phyloP scores from a whole-genome alignment of 1,284 basidiomycete genomes.

The Apiotrichum sp. region DNA sequence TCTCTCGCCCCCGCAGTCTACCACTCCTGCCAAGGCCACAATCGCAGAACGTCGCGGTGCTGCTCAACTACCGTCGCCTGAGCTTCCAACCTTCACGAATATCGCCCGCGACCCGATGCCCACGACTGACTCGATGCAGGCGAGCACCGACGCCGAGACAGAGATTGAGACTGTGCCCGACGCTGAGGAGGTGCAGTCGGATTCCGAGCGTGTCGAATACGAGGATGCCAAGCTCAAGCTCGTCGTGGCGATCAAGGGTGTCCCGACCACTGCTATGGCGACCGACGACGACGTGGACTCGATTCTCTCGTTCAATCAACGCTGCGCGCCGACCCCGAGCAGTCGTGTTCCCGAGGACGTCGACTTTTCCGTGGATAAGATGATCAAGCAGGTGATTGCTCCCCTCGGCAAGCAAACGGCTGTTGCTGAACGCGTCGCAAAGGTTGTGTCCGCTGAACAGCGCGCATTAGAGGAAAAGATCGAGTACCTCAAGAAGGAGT shows the following conservation, averaged over 20 bases:
- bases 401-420: conserved; percentile 16
- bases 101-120: conserved; percentile 9
- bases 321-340: conserved; percentile 19
- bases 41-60: conserved; percentile 32
- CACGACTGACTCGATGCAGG: conserved; percentile 24
- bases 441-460: conserved; percentile 37
- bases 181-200: neutral
- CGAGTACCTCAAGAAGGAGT: conserved; percentile 58
- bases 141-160: conserved; percentile 28
- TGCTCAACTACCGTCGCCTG: conserved; percentile 15
- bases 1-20: neutral
- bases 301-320: conserved; percentile 28
- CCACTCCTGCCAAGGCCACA: conserved; percentile 11
- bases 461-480: conserved; percentile 55
- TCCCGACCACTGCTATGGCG: neutral
- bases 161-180: conserved; percentile 4
- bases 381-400: conserved; percentile 16
- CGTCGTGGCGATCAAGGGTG: conserved; percentile 19
- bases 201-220: conserved; percentile 10
- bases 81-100: neutral
- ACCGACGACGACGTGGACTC: conserved; percentile 14
- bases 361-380: conserved; percentile 8
- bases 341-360: conserved; percentile 9
- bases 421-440: conserved; percentile 17
- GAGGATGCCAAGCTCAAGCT: conserved; percentile 15